phyloP scores from a whole-genome alignment of 1,284 basidiomycete genomes.

The Ustilago cynodontis region DNA sequence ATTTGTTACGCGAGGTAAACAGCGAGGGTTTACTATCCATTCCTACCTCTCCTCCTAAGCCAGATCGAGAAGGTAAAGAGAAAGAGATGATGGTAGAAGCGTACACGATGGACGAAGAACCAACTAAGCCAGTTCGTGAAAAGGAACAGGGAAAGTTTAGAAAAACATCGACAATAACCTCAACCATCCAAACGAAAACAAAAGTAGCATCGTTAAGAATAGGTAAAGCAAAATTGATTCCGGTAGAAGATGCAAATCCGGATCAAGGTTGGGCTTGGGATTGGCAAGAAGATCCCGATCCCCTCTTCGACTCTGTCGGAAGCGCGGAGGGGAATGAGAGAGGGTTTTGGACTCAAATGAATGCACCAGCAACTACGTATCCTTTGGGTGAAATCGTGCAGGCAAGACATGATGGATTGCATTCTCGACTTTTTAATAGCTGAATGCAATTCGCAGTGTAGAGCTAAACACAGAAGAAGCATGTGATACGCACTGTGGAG shows the following conservation, averaged over 20 bases:
- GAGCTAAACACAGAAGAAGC: too few species aligned
- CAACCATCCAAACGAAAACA: constrained; percentile 1
- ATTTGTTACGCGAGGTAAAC: constrained; percentile 19
- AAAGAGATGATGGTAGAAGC: constrained; percentile 14
- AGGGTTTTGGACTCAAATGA: constrained; percentile 44
- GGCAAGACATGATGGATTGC: constrained; percentile 90
- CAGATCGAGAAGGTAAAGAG: not conserved
- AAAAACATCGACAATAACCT: constrained; percentile 4
- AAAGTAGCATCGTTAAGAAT: constrained; percentile 19
- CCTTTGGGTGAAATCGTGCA: constrained; percentile 94
- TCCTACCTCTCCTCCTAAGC: not conserved
- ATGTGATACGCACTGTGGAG: too few species aligned
- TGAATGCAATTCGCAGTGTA: constrained; percentile 31
- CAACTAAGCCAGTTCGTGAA: too few species aligned
- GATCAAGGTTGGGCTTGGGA: constrained; percentile 63
- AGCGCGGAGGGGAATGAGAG: not conserved
- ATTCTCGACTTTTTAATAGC: constrained; percentile 92
- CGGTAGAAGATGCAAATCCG: constrained; percentile 44
- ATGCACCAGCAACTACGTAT: constrained; percentile 87
- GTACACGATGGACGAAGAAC: not conserved
- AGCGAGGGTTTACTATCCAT: not conserved
- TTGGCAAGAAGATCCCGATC: constrained; percentile 65
- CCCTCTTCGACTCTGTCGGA: not conserved
- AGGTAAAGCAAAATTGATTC: constrained; percentile 24
- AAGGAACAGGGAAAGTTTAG: too few species aligned